Conservation (phyloP, 2,329 filamentous ascomycete genomes). For the Sporothrix phasma region DNA sequence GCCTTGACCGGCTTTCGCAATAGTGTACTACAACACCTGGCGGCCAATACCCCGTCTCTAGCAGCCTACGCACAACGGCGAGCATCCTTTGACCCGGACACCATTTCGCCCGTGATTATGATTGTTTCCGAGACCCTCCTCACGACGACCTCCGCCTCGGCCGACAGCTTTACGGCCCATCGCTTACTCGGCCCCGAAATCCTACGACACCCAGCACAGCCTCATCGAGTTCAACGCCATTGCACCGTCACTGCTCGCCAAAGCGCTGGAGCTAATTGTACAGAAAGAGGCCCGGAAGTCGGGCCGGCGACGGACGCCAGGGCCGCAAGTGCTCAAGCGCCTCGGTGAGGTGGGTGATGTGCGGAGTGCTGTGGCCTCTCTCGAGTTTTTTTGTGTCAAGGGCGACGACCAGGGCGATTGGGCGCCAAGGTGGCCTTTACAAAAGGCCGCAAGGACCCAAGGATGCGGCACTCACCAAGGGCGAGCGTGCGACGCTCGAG, state of each 20-base stretch:
- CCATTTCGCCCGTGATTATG: conserved; percentile 67
- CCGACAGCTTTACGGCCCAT: conserved; percentile 89
- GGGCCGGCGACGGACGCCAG: conserved; percentile 63
- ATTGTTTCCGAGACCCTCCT: conserved; percentile 85
- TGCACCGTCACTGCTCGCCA: conserved; percentile 73
- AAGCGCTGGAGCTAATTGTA: conserved; percentile 72
- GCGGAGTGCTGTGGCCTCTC: conserved; percentile 78
- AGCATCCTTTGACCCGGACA: conserved; percentile 27
- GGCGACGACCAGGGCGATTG: conserved; percentile 65
- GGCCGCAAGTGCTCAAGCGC: conserved; percentile 64
- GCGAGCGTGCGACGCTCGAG: conserved; percentile 70
- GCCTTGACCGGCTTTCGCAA: conserved; percentile 62
- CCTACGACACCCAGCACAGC: conserved; percentile 63
- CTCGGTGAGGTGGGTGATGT: conserved; percentile 86
- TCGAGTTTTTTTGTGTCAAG: conserved; percentile 86
- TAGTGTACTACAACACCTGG: conserved; percentile 65
- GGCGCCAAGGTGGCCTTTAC: conserved; percentile 63
- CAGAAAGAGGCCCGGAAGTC: conserved; percentile 77
- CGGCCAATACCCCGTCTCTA: conserved; percentile 51
- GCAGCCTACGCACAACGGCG: conserved; percentile 32
- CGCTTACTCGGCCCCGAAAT: conserved; percentile 81
- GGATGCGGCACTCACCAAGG: conserved; percentile 54
- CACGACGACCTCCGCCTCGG: conserved; percentile 71
- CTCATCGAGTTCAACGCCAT: conserved; percentile 90
- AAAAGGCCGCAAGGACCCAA: conserved; percentile 54